A percentile compares a stretch with the other conserved stretches of the same genome.
phyloP scores from a whole-genome alignment of 208 protist genomes.

The Wallacemonas sp. region DNA sequence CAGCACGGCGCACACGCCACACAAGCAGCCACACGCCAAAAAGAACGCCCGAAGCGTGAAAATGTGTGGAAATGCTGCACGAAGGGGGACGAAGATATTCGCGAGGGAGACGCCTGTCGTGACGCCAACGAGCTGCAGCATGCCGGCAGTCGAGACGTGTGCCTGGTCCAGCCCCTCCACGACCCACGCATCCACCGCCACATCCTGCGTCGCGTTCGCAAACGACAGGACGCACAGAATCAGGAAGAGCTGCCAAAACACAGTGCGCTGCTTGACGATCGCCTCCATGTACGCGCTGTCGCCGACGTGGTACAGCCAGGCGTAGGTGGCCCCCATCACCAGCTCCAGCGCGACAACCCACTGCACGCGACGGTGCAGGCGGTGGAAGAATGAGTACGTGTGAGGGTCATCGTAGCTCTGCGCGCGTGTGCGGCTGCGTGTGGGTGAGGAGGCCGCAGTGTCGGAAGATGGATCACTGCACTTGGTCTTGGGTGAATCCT shows the following conservation, averaged over 20 bases:
- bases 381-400: conserved; percentile 8
- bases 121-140: conserved; percentile 23
- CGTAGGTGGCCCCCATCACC: conserved; percentile 15
- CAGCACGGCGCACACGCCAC: conserved; percentile 6
- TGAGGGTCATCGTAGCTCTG: no score
- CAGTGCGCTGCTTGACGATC: background rate
- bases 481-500: background rate
- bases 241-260: conserved; percentile 23
- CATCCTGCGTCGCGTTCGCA: conserved; percentile 42
- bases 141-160: conserved; percentile 9
- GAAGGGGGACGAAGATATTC: conserved; percentile 22
- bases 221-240: conserved; percentile 29
- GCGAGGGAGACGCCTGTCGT: conserved; percentile 14
- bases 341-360: conserved; percentile 22
- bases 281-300: conserved; percentile 14
- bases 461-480: background rate
- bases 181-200: conserved; percentile 53
- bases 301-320: background rate
- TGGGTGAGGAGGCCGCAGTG: background rate
- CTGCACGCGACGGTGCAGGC: conserved; percentile 22
- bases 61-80: background rate
- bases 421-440: background rate
- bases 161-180: conserved; percentile 20
- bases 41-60: conserved; percentile 15
- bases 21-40: background rate